Percentiles rank a stretch among this genome's conserved stretches.
Evolutionary conservation across 106 monocot genomes (phyloP).

Genomic region (Gastrodia elata): DNA sequence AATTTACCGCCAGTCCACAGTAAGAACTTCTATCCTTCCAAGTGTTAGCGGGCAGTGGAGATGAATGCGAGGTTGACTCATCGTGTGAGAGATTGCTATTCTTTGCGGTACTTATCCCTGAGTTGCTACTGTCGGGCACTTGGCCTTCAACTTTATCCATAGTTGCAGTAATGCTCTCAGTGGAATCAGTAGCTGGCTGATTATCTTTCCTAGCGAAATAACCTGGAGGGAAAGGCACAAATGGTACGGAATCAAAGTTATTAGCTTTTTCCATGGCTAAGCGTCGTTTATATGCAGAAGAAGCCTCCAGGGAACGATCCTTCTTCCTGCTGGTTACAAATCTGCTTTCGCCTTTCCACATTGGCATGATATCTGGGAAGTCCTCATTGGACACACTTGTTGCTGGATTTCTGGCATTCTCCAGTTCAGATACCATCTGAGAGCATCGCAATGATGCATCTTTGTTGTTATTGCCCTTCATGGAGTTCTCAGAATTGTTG

Average conservation of each 20-base stretch:
- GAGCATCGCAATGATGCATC: slow-evolving; percentile 27
- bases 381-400: slow-evolving; percentile 32
- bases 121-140: background rate
- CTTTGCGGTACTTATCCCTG: background rate
- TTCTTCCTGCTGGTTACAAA: slow-evolving; percentile 73
- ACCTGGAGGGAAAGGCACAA: slow-evolving; percentile 92
- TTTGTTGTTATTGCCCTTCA: slow-evolving; percentile 7
- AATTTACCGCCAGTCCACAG: background rate
- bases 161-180: slow-evolving; percentile 9
- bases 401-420: slow-evolving; percentile 16
- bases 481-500: slow-evolving; percentile 1
- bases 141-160: slow-evolving; percentile 14
- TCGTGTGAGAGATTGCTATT: background rate
- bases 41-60: background rate
- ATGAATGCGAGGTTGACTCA: background rate
- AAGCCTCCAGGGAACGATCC: slow-evolving; percentile 67
- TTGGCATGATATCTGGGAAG: slow-evolving; percentile 87
- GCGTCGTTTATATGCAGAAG: slow-evolving; percentile 72
- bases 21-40: background rate
- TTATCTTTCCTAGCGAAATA: slow-evolving; percentile 88
- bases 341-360: slow-evolving; percentile 80
- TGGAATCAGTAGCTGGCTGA: slow-evolving; percentile 21
- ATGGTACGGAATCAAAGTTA: slow-evolving; percentile 70
- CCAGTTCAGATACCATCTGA: slow-evolving; percentile 21
- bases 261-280: slow-evolving; percentile 77